phyloP scores from a whole-genome alignment of 495 filamentous ascomycete genomes.

The Letharia lupina region DNA sequence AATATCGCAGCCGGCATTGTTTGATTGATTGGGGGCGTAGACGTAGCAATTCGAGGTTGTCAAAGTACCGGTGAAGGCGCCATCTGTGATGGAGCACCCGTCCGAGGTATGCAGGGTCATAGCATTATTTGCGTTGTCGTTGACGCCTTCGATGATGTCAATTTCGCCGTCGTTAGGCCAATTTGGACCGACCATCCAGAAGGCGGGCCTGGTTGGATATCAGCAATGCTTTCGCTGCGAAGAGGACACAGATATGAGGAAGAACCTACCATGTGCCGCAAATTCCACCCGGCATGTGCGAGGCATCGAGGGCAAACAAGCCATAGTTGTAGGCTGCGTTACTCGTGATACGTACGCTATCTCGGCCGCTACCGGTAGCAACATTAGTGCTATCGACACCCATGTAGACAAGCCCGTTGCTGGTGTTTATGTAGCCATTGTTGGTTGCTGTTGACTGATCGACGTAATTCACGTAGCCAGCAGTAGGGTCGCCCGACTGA shows the following conservation, averaged over 20 bases:
- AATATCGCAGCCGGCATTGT: constrained; percentile 37
- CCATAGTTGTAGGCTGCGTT: constrained; percentile 59
- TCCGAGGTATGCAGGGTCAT: constrained; percentile 66
- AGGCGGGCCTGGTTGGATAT: constrained; percentile 47
- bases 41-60: constrained; percentile 1
- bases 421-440: constrained; percentile 47
- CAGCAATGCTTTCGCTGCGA: not conserved
- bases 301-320: constrained; percentile 64
- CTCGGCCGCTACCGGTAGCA: constrained; percentile 44
- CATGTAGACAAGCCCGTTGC: constrained; percentile 44
- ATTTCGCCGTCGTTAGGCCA: constrained; percentile 83
- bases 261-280: not conserved
- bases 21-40: constrained; percentile 17
- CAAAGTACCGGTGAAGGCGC: constrained; percentile 6
- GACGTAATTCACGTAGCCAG: constrained; percentile 43
- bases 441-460: constrained; percentile 46
- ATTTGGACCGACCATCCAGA: constrained; percentile 40
- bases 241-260: constrained; percentile 23
- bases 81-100: constrained; percentile 19
- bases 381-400: constrained; percentile 39
- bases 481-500: constrained; percentile 20
- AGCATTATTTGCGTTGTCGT: constrained; percentile 51
- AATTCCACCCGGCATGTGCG: constrained; percentile 58
- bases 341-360: constrained; percentile 59
- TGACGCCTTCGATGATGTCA: constrained; percentile 87